Evolutionary conservation across 1,284 basidiomycete genomes (phyloP).

Genomic region (Irpex rosettiformis): DNA sequence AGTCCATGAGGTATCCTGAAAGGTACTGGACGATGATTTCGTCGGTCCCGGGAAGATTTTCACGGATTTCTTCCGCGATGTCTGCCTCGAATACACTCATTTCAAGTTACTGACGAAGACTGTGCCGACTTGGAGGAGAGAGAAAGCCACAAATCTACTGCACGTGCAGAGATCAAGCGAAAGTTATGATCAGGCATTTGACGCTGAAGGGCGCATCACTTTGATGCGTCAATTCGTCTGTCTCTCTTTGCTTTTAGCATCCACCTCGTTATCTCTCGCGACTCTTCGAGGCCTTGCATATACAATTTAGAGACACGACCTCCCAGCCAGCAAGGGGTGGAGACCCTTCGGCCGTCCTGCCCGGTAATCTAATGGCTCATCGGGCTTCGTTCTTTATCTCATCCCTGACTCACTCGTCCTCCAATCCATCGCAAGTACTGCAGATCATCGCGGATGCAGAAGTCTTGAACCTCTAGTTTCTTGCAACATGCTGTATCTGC

Average conservation of each 20-base stretch:
- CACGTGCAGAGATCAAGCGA: background rate
- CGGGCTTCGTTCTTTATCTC: background rate
- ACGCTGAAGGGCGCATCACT: background rate
- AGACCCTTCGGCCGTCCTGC: background rate
- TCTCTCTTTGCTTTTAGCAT: background rate
- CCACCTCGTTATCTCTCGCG: background rate
- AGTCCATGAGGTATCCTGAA: constrained; percentile 86
- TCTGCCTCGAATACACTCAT: constrained; percentile 36
- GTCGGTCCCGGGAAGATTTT: constrained; percentile 83
- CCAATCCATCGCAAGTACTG: background rate
- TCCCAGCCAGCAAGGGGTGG: background rate
- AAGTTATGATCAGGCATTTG: background rate
- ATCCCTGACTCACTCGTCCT: background rate
- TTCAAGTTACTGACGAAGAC: background rate
- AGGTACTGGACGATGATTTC: constrained; percentile 93
- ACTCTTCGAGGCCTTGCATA: background rate
- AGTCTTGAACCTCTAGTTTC: background rate
- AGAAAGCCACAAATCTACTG: no score
- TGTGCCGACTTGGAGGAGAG: no score
- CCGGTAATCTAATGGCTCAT: background rate
- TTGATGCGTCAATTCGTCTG: background rate
- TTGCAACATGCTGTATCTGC: background rate
- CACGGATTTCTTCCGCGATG: constrained; percentile 77
- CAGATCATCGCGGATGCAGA: background rate
- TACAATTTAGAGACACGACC: background rate